phyloP scores from a whole-genome alignment of 2,329 filamentous ascomycete genomes.

The Pestalotiopsis sp. region DNA sequence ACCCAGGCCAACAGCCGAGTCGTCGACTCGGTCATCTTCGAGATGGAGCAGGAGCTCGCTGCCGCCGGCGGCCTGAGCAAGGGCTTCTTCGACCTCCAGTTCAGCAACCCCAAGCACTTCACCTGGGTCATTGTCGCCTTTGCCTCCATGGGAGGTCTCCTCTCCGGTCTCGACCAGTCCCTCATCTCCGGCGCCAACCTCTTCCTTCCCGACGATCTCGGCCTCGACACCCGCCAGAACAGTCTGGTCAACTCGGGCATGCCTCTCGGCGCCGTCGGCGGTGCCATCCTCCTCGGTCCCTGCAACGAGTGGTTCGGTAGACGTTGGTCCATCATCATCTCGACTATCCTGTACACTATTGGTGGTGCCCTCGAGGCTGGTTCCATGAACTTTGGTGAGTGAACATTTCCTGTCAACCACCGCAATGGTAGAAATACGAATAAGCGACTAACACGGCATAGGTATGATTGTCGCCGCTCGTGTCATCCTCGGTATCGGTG shows the following conservation, averaged over 20 bases:
- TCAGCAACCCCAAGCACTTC: conserved; percentile 66
- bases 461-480: conserved; percentile 71
- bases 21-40: conserved; percentile 41
- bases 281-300: conserved; percentile 68
- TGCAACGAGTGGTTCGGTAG: conserved; percentile 70
- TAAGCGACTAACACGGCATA: conserved; percentile 14
- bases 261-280: conserved; percentile 72
- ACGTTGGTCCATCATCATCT: conserved; percentile 70
- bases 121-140: conserved; percentile 71
- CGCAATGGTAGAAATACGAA: too few relatives aligned
- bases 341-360: conserved; percentile 70
- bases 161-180: conserved; percentile 74
- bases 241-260: conserved; percentile 72
- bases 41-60: conserved; percentile 45
- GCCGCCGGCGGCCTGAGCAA: conserved; percentile 29
- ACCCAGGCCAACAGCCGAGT: conserved; percentile 37
- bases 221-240: conserved; percentile 58
- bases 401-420: neutral
- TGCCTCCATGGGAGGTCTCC: conserved; percentile 74
- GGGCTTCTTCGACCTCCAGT: conserved; percentile 56
- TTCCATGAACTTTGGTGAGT: conserved; percentile 61
- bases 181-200: conserved; percentile 73
- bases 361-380: conserved; percentile 71
- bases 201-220: conserved; percentile 62
- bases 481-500: conserved; percentile 70